Conservation (phyloP, 495 filamentous ascomycete genomes). For the Parathielavia appendiculata region DNA sequence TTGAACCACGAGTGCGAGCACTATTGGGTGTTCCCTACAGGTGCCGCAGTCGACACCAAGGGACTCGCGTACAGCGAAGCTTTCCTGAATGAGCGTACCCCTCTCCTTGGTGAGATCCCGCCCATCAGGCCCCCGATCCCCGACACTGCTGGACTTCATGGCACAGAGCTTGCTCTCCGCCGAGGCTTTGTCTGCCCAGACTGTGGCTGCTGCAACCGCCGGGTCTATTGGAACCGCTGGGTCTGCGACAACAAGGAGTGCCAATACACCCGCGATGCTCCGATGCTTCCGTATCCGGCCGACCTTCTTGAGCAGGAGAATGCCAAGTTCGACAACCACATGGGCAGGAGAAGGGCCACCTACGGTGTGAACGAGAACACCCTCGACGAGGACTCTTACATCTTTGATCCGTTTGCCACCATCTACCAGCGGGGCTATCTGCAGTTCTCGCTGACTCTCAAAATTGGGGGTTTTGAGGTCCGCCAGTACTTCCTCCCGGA, state of each 20-base stretch:
- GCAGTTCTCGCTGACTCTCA: conserved; percentile 5
- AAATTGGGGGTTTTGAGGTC: conserved; percentile 25
- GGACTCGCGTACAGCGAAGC: conserved; percentile 49
- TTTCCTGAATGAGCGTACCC: conserved; percentile 51
- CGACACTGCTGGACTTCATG: conserved; percentile 15
- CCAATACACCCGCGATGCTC: conserved; percentile 36
- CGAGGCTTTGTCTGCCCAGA: conserved; percentile 65
- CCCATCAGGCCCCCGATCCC: conserved; percentile 37
- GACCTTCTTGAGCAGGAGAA: conserved; percentile 15
- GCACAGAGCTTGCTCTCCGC: conserved; percentile 36
- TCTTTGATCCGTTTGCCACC: background rate
- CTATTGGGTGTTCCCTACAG: conserved; percentile 51
- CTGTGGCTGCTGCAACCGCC: conserved; percentile 61
- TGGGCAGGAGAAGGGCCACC: conserved; percentile 3
- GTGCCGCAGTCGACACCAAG: conserved; percentile 24
- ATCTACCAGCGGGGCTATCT: conserved; percentile 13
- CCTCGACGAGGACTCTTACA: background rate
- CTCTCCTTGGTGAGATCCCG: conserved; percentile 13
- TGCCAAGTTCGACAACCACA: background rate
- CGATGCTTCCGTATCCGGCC: conserved; percentile 37
- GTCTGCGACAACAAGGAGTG: conserved; percentile 53
- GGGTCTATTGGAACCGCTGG: conserved; percentile 61
- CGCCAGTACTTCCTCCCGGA: conserved; percentile 37
- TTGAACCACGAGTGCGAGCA: conserved; percentile 49
- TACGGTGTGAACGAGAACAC: conserved; percentile 4